Evolutionary conservation across 345 rosid genomes (phyloP).

Genomic region (Excoecaria cochinchinensis): DNA sequence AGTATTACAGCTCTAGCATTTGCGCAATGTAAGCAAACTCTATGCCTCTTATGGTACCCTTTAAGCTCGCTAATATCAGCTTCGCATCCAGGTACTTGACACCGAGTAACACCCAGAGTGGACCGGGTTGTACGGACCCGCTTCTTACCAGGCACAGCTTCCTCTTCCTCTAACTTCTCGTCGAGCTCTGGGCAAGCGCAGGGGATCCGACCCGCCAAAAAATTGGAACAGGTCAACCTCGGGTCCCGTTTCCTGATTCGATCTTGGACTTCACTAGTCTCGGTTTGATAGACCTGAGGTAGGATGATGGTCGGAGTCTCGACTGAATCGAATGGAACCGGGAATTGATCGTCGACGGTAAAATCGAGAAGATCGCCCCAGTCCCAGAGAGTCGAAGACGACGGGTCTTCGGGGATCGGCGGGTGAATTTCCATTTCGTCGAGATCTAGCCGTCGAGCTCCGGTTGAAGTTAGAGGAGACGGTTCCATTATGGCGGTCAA

Average conservation of each 20-base stretch:
- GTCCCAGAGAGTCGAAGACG: conserved; percentile 65
- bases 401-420: conserved; percentile 38
- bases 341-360: conserved; percentile 56
- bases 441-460: neutral
- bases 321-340: conserved; percentile 42
- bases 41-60: conserved; percentile 86
- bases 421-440: conserved; percentile 34
- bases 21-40: conserved; percentile 87
- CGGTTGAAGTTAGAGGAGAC: neutral
- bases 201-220: conserved; percentile 74
- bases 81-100: conserved; percentile 82
- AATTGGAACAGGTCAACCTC: conserved; percentile 75
- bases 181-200: conserved; percentile 96
- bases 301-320: neutral
- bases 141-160: conserved; percentile 57
- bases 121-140: conserved; percentile 43
- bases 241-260: conserved; percentile 93
- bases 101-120: conserved; percentile 39
- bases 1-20: conserved; percentile 57
- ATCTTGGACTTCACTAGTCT: conserved; percentile 20
- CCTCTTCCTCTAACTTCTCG: conserved; percentile 57
- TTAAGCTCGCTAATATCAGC: conserved; percentile 87
- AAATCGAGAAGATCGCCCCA: conserved; percentile 84
- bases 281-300: neutral
- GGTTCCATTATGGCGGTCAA: conserved; percentile 9